Conservation (phyloP, 2,329 filamentous ascomycete species). For the Plectosphaerella cucumerina region DNA sequence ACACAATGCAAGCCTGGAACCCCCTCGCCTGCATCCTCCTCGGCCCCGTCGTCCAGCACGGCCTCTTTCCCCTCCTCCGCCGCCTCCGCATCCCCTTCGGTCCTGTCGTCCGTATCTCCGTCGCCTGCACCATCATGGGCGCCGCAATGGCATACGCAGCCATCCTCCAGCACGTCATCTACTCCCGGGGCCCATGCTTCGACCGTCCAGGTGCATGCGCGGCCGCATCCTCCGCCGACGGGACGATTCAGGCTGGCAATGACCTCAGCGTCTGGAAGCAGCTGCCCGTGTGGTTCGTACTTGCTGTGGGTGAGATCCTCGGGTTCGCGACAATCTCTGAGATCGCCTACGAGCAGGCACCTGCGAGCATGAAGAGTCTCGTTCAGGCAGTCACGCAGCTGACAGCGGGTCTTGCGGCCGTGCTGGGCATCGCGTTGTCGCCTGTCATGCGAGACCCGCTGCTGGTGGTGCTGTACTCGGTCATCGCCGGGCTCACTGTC, state of each 20-base stretch:
- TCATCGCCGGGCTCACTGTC: constrained; percentile 31
- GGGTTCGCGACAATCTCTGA: constrained; percentile 66
- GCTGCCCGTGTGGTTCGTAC: constrained; percentile 51
- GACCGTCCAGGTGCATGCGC: constrained; percentile 35
- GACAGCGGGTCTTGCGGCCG: constrained; percentile 46
- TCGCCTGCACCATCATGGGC: constrained; percentile 54
- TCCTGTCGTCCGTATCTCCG: constrained; percentile 62
- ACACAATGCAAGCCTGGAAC: constrained; percentile 51
- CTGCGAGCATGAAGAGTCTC: constrained; percentile 63
- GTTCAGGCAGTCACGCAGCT: constrained; percentile 56
- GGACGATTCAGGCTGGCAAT: constrained; percentile 27
- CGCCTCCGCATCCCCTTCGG: constrained; percentile 43
- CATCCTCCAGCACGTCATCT: constrained; percentile 58
- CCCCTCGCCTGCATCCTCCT: constrained; percentile 48
- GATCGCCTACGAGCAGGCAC: constrained; percentile 71
- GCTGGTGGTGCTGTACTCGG: constrained; percentile 63
- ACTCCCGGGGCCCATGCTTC: constrained; percentile 47
- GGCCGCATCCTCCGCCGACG: constrained; percentile 14
- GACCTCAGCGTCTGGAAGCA: constrained; percentile 52
- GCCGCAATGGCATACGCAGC: constrained; percentile 55
- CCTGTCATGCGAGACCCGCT: constrained; percentile 61
- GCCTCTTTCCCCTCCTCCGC: constrained; percentile 47
- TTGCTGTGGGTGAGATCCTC: constrained; percentile 57
- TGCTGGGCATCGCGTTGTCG: constrained; percentile 48
- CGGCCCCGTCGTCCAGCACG: constrained; percentile 47